These are phyloP conservation scores for Trametes cubensis DNA, from an alignment of 768 basidiomycete species.

Conservation along the genomic window DNA sequence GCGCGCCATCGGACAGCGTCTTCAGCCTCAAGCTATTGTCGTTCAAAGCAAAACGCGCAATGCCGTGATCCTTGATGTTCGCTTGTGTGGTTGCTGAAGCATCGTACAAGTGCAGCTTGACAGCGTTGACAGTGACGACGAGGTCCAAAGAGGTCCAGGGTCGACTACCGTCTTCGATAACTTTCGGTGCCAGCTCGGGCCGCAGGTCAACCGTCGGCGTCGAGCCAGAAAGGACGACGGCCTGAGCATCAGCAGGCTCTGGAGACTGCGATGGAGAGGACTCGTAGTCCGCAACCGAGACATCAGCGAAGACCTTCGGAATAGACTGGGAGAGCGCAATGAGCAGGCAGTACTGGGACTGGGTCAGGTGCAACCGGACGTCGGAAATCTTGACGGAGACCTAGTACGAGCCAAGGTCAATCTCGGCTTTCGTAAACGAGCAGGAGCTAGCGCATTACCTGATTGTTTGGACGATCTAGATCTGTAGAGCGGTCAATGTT, in stretches of 20 bases:
- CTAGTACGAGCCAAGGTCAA: constrained; percentile 41
- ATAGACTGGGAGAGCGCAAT: constrained; percentile 69
- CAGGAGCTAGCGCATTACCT: constrained; percentile 48
- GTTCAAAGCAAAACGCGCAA: constrained; percentile 83
- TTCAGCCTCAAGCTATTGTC: constrained; percentile 80
- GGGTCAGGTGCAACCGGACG: constrained; percentile 80
- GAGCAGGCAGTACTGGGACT: constrained; percentile 77
- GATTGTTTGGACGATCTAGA: constrained; percentile 65
- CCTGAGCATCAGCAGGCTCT: constrained; percentile 14
- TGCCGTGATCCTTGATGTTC: constrained; percentile 74
- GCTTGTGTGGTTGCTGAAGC: constrained; percentile 54
- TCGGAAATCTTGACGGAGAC: constrained; percentile 76
- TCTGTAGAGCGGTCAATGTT: constrained; percentile 56
- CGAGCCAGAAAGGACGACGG: constrained; percentile 18
- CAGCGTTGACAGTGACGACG: constrained; percentile 64
- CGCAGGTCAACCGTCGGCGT: constrained; percentile 43
- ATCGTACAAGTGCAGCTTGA: constrained; percentile 89
- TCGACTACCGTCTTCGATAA: constrained; percentile 30
- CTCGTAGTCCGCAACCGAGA: constrained; percentile 40
- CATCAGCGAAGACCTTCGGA: constrained; percentile 59
- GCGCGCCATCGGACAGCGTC: constrained; percentile 77
- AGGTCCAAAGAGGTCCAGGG: constrained; percentile 74
- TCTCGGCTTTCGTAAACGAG: neutral
- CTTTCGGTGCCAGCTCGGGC: constrained; percentile 56
- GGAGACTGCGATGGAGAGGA: constrained; percentile 6